phyloP scores from a whole-genome alignment of 352 stramenopile genomes.

The Discostella stelligera region DNA sequence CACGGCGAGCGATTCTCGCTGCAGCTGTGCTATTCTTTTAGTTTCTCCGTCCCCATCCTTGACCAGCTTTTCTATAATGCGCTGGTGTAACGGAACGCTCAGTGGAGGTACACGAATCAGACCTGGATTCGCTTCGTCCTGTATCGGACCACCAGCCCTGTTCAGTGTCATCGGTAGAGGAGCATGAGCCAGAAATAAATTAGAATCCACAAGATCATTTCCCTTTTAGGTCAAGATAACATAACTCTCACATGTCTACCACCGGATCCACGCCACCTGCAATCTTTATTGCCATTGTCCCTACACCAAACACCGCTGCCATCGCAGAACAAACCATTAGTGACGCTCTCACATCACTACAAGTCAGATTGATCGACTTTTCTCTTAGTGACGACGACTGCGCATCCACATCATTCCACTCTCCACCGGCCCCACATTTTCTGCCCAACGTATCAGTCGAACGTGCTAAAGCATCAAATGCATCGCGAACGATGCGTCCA shows the following conservation, averaged over 20 bases:
- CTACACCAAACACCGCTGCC: slow-evolving; percentile 68
- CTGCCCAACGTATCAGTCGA: slow-evolving; percentile 76
- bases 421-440: slow-evolving; percentile 67
- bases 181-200: background rate
- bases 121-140: slow-evolving; percentile 28
- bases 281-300: slow-evolving; percentile 58
- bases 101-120: slow-evolving; percentile 66
- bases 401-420: slow-evolving; percentile 73
- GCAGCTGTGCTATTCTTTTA: slow-evolving; percentile 45
- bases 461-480: slow-evolving; percentile 68
- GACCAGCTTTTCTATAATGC: slow-evolving; percentile 60
- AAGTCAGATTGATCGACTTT: slow-evolving; percentile 65
- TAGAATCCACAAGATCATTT: background rate
- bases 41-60: slow-evolving; percentile 59
- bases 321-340: slow-evolving; percentile 77
- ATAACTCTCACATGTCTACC: slow-evolving; percentile 55
- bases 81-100: slow-evolving; percentile 61
- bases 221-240: background rate
- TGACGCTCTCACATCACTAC: slow-evolving; percentile 61
- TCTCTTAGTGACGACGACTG: slow-evolving; percentile 59
- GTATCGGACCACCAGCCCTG: slow-evolving; percentile 52
- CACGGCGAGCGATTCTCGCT: slow-evolving; percentile 72
- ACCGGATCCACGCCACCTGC: slow-evolving; percentile 52
- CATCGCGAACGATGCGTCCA: slow-evolving; percentile 64
- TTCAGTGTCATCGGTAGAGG: background rate